Evolutionary conservation across 2,329 filamentous ascomycete species (phyloP).

Genomic region (Nothophoma quercina): DNA sequence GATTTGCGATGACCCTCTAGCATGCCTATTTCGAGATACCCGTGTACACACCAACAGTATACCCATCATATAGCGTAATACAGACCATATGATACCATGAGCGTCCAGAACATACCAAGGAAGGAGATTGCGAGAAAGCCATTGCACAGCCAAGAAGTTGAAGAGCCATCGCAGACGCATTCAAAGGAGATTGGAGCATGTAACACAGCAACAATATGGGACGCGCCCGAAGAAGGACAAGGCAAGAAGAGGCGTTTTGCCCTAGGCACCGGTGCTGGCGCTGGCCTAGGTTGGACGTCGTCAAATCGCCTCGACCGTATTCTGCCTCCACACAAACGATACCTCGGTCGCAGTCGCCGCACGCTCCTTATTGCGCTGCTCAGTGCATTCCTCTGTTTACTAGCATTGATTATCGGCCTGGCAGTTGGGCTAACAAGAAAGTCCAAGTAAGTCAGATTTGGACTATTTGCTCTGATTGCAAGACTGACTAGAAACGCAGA

Average conservation of each 20-base stretch:
- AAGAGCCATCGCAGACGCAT: constrained; percentile 30
- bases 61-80: constrained; percentile 13
- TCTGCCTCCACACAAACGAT: constrained; percentile 49
- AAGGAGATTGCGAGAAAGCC: constrained; percentile 25
- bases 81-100: constrained; percentile 25
- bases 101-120: constrained; percentile 23
- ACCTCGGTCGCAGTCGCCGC: constrained; percentile 50
- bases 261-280: constrained; percentile 21
- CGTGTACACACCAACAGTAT: constrained; percentile 14
- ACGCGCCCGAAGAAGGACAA: constrained; percentile 1
- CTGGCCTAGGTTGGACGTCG: constrained; percentile 33
- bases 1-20: constrained; percentile 21
- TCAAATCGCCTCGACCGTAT: constrained; percentile 45
- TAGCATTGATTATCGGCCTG: constrained; percentile 53
- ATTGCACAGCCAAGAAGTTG: neutral
- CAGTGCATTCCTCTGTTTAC: constrained; percentile 41
- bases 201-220: constrained; percentile 11
- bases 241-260: constrained; percentile 4
- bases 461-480: too few species aligned
- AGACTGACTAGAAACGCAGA: constrained; percentile 18
- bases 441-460: constrained; percentile 21
- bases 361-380: constrained; percentile 48
- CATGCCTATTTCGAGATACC: constrained; percentile 20
- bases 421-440: constrained; percentile 48
- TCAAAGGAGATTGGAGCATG: constrained; percentile 19